Evolutionary conservation across 2,329 filamentous ascomycete genomes (phyloP), one percentile per base, ranked within the genome.

Genomic region (Cladorrhinum sp.): DNA sequence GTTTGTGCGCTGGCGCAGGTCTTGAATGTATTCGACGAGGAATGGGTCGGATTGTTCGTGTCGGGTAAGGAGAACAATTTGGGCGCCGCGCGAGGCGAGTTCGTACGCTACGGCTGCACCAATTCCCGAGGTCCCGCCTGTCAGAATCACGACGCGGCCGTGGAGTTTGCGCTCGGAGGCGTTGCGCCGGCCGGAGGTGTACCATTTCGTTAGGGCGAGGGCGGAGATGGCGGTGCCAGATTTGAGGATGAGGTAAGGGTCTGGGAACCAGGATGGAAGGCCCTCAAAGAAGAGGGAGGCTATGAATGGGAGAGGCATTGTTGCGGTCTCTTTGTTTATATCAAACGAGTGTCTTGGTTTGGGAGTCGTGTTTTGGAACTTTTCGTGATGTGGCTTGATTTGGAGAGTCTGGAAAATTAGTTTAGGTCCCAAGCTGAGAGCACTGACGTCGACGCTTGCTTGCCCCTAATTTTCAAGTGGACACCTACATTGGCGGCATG

Each of bases 101-200:
- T 88, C 85, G 65, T 85, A 80, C 4, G 89, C 90, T 49, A 91
- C 85, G 59, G 85, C 82, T 61, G 92, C 90, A 54, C 95, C 95
- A 72, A 99, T 90, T 13, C 95, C 95, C 50, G 93, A 93, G 56
- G 95, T 99, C 25, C 93, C 95, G 67, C 95, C 93, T 18, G 95
- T 99, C 56, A 99, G 85, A 81, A 99, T 88, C 50, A 97, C 83
- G 53, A 99, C 92, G 72, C 96, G 96, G 52, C 92, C 92, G 75
- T 97, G 92, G 87, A 99, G 92, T 58, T 89, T 82, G 61, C 91
- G 84, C 72, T 96, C 92, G 24, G 90, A 84, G 48, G 76, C 77
- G 74, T 95, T 97, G 67, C 76, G 78, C 12, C 87, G 84, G 66
- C 95, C 96, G 65, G 85, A 85, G 69, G 88, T 90, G 78, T 89